Evolutionary conservation across 2,329 filamentous ascomycete species (phyloP), one percentile per base, ranked within the genome.

Genomic region (Colletotrichum spaethianum): DNA sequence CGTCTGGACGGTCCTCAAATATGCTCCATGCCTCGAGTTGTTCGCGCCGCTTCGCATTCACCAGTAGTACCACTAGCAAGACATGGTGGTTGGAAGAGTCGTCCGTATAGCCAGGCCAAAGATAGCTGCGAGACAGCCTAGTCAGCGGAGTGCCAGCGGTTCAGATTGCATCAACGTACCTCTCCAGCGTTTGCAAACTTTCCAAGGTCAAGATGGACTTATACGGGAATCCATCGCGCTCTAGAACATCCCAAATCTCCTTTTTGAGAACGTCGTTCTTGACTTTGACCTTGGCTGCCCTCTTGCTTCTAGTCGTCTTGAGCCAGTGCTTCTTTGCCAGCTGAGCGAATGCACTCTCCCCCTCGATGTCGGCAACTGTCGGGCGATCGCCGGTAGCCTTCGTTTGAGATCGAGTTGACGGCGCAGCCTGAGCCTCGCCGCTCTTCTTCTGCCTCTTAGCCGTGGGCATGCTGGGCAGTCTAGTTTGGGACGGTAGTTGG

Each of bases 41-140:
- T 80, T 98, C 96, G 75, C 94, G 91, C 78, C 93, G 90, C 85
- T 98, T 98, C 71, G 95, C 92, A 81, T 96, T 97, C 74, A 93
- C 89, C 77, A 99, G 92, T 74, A 98, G 83, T 20, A 93, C 93
- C 78, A 98, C 91, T 74, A 99, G 87, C 42, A 98, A 86, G 65
- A 98, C 93, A 81, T 99, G 96, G 78, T 95, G 92, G 81, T 99
- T 97, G 40, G 96, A 97, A 4, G 94, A 91, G 77, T 96, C 92
- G 75, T 97, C 94, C 16, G 89, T 91, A 80, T 97, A 99, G 63
- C 93, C 94, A 56, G 96, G 96, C 96, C 96, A 99, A 36, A 99
- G 88, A 80, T 97, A 98, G 79, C 94, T 94, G 73, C 73, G 52
- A 63, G 11, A 42, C 18, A 14, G 36, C 3, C 48, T 26, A 40